phyloP scores from a whole-genome alignment of 495 filamentous ascomycete species.

The Pyrenula massariospora region DNA sequence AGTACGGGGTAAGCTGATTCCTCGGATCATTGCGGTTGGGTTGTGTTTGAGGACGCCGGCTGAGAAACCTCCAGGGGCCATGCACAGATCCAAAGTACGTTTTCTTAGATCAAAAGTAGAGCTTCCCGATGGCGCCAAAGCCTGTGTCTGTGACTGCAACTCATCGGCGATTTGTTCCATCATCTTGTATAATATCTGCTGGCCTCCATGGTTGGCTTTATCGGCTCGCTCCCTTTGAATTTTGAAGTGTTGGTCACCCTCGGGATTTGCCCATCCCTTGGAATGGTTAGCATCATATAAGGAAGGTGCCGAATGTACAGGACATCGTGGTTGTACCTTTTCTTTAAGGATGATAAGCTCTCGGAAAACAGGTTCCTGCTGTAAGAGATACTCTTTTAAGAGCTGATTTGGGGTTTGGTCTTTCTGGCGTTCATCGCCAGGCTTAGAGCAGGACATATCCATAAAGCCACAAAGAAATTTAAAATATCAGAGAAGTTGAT shows the following conservation, averaged over 20 bases:
- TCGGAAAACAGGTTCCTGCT: background rate
- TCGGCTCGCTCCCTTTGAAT: slow-evolving; percentile 24
- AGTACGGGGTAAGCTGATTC: slow-evolving; percentile 26
- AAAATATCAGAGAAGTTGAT: too few relatives aligned
- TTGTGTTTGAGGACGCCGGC: slow-evolving; percentile 21
- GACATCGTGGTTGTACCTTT: background rate
- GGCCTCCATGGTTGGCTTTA: slow-evolving; percentile 4
- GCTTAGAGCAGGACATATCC: background rate
- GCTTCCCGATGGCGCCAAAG: slow-evolving; percentile 3
- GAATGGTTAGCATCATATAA: background rate
- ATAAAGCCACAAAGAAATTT: too few relatives aligned
- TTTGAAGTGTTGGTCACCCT: slow-evolving; percentile 28
- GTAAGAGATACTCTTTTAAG: background rate
- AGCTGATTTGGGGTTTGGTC: background rate
- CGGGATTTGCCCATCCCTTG: slow-evolving; percentile 30
- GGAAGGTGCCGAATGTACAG: background rate
- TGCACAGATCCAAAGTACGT: slow-evolving; percentile 41
- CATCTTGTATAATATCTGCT: slow-evolving; percentile 17
- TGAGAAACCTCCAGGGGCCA: slow-evolving; percentile 45
- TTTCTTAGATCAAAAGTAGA: background rate
- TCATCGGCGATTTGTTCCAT: slow-evolving; percentile 22
- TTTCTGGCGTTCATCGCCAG: background rate
- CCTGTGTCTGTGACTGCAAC: slow-evolving; percentile 12
- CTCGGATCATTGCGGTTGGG: slow-evolving; percentile 19
- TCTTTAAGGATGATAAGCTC: background rate